Evolutionary conservation across 441 rosid genomes (phyloP), one percentile per base, ranked within the genome.

Genomic region (Geranium incanum): DNA sequence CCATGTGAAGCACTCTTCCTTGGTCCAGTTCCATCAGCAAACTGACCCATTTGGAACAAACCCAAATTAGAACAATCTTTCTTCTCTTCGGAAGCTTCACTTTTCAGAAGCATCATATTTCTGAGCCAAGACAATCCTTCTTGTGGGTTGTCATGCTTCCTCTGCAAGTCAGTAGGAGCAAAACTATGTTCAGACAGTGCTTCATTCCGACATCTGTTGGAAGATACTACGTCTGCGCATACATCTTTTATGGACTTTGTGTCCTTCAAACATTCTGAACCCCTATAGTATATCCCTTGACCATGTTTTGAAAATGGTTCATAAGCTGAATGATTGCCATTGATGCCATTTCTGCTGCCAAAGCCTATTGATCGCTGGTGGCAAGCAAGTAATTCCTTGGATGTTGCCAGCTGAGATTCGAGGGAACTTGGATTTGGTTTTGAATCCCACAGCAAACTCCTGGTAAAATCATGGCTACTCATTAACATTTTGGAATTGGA

Each of bases 1-100:
- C 59, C 15, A 12, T 16, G 59, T n/a, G 59, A 52, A n/a, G n/a
- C 4, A 52, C 59, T 52, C 6, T 52, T 52, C 16, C 59, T 52
- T n/a, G 4, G 16, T 1, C 59, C 59, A 52, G 5, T 52, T 52
- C 15, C 59, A 52, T 12, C 12, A 55, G 21, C 62, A 55, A 55
- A 55, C 62, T 55, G 62, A n/a, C 62, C 21, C 23, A 55, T 55
- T 55, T 55, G 62, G 21, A 55, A n/a, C 21, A 16, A 55, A 55
- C 7, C 62, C 62, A 55, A 4, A 15, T 55, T n/a, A 55, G 62
- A 55, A 55, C 62, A 52, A 52, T 52, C 19, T 52, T n/a, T 18
- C 19, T 52, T 52, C 15, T 52, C 60, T 52, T 52, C 16, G 7
- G 62, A 55, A 15, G 62, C 62, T 55, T 55, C 19, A n/a, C 62